Evolutionary conservation across 2,329 filamentous ascomycete species (phyloP).

Genomic region (Cladophialophora carrionii): DNA sequence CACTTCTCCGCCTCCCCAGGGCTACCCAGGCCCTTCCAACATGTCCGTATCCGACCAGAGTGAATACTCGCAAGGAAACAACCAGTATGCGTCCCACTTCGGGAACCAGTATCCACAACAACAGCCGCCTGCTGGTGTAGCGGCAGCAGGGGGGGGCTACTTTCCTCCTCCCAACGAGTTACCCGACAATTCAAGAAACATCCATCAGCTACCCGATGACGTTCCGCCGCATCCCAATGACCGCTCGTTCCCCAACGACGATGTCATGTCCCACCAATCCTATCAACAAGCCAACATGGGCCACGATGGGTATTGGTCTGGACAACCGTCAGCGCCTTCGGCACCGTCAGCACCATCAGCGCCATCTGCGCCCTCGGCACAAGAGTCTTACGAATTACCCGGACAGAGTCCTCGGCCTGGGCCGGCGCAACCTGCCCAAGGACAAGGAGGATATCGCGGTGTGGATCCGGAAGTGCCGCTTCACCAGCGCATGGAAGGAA

Average conservation of each 20-base stretch:
- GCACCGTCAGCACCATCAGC: constrained; percentile 6
- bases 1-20: constrained; percentile 20
- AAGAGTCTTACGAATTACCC: constrained; percentile 30
- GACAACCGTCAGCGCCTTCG: constrained; percentile 11
- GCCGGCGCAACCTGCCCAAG: constrained; percentile 7
- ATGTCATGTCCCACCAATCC: constrained; percentile 18
- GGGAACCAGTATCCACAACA: constrained; percentile 13
- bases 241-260: constrained; percentile 12
- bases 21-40: constrained; percentile 19
- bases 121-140: constrained; percentile 3
- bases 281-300: constrained; percentile 22
- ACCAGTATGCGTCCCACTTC: constrained; percentile 1
- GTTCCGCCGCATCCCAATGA: neutral
- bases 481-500: constrained; percentile 26
- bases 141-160: constrained; percentile 12
- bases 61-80: constrained; percentile 29
- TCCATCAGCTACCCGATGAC: constrained; percentile 26
- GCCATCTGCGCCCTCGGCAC: constrained; percentile 9
- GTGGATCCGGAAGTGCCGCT: constrained; percentile 31
- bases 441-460: constrained; percentile 22
- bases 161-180: constrained; percentile 20
- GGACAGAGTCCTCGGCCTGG: constrained; percentile 13
- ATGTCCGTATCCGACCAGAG: constrained; percentile 34
- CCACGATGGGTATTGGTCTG: constrained; percentile 18
- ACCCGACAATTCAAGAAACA: constrained; percentile 22